Evolutionary conservation across 2,329 filamentous ascomycete species (phyloP), one percentile per base, ranked within the genome.

Genomic region (Dryadomyces sulphureus): DNA sequence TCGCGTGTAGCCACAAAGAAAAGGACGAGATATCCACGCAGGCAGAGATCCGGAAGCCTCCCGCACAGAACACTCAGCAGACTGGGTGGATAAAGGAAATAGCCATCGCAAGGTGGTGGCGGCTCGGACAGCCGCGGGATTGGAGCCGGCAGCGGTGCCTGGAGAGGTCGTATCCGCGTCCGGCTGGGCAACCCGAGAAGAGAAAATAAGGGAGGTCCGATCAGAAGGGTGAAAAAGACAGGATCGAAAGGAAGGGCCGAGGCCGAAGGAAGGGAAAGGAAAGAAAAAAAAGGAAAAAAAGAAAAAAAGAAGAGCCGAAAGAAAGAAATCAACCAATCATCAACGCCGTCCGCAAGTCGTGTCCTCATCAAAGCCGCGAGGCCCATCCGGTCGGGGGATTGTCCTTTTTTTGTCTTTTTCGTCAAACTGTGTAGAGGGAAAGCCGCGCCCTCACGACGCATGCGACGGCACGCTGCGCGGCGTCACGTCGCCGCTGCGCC

Each of bases 401-500:
- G 12, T 43, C 17, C n/a, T 45, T 24, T 24, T 38, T 38, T 38
- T 45, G 21, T 38, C 22, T n/a, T 45, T 38, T 27, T 25, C 11
- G 8, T 20, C 19, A 11, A 8, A 41, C 22, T 45, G 27, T 32
- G 4, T 3, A 32, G 11, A 32, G 11, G 27, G 11, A 14, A 3
- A 4, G 5, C 27, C 9, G n/a, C 20, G 22, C 20, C 4, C 17
- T 50, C 45, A 54, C 4, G 67, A 70, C 45, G 63, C 60, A 51
- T 70, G 63, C 12, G 65, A 68, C 24, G 69, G 69, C 36, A 73
- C 62, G 57, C 73, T 76, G 41, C 73, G 69, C 38, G 73, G 70
- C 48, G 70, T 71, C 45, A 69, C 61, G 43, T 77, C 74, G 45
- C 72, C 73, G 57, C 74, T 77, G 49, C 71, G 68, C 49, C 70